phyloP scores from a whole-genome alignment of 139 green algal species.

The Pleodorina starrii region DNA sequence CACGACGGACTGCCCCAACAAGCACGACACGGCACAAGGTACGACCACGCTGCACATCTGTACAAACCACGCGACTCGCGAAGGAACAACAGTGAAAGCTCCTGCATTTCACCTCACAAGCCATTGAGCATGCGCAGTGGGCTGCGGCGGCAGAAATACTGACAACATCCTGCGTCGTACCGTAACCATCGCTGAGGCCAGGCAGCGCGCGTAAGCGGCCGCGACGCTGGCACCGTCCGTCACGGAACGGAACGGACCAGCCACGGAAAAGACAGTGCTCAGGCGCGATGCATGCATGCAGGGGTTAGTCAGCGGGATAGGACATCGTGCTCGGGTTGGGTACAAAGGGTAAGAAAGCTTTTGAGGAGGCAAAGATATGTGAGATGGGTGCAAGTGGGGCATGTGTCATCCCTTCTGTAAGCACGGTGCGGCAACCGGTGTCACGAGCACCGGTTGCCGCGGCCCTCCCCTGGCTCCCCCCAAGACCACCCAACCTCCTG shows the following conservation, averaged over 20 bases:
- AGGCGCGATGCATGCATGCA: not conserved
- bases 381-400: not conserved
- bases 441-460: constrained; percentile 46
- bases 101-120: too few relatives aligned
- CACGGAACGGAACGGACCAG: not conserved
- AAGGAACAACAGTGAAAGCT: too few relatives aligned
- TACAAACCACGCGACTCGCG: too few relatives aligned
- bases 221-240: not conserved
- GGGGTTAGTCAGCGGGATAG: not conserved
- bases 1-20: too few relatives aligned
- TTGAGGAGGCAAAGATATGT: not conserved
- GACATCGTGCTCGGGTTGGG: not conserved
- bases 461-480: not conserved
- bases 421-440: constrained; percentile 37
- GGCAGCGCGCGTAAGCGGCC: not conserved
- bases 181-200: constrained; percentile 1
- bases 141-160: too few relatives aligned
- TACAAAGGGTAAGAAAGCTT: not conserved
- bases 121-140: too few relatives aligned
- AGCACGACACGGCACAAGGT: too few relatives aligned
- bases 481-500: too few relatives aligned
- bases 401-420: too few relatives aligned
- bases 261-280: not conserved
- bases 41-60: too few relatives aligned
- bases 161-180: not conserved